These are phyloP conservation scores for Fermentozyma sake DNA, from an alignment of 1,139 yeast genomes.

Conservation along the genomic window DNA sequence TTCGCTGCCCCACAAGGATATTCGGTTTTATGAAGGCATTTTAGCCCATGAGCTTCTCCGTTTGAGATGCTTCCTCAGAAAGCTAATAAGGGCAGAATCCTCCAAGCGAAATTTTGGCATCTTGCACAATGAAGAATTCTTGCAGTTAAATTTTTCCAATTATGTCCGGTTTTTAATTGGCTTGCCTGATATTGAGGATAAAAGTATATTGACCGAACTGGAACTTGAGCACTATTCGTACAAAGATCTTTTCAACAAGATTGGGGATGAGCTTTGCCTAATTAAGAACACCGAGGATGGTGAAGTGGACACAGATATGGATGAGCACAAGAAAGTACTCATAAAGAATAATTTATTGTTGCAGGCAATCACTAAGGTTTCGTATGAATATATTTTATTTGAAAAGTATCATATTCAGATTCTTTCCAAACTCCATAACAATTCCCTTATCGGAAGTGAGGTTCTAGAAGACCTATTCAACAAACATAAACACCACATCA, in stretches of 20 bases:
- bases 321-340: not conserved
- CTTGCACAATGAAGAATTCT: slow-evolving; percentile 31
- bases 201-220: slow-evolving; percentile 16
- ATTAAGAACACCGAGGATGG: slow-evolving; percentile 30
- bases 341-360: slow-evolving; percentile 18
- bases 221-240: slow-evolving; percentile 27
- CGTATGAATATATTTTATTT: slow-evolving; percentile 37
- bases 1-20: slow-evolving; percentile 16
- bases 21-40: slow-evolving; percentile 27
- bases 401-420: slow-evolving; percentile 42
- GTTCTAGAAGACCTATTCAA: slow-evolving; percentile 21
- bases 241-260: slow-evolving; percentile 21
- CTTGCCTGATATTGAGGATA: slow-evolving; percentile 21
- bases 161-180: slow-evolving; percentile 33
- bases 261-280: slow-evolving; percentile 24
- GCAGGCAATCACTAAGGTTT: slow-evolving; percentile 32
- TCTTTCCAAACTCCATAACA: slow-evolving; percentile 29
- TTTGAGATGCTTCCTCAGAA: slow-evolving; percentile 26
- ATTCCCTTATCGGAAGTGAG: slow-evolving; percentile 27
- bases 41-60: slow-evolving; percentile 30
- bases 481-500: slow-evolving; percentile 14
- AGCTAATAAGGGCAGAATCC: slow-evolving; percentile 16
- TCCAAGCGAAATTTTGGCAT: slow-evolving; percentile 3
- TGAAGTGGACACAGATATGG: slow-evolving; percentile 9
- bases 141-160: slow-evolving; percentile 36